These are phyloP conservation scores for Trametes cubensis DNA, from an alignment of 768 basidiomycete genomes.

Conservation along the genomic window DNA sequence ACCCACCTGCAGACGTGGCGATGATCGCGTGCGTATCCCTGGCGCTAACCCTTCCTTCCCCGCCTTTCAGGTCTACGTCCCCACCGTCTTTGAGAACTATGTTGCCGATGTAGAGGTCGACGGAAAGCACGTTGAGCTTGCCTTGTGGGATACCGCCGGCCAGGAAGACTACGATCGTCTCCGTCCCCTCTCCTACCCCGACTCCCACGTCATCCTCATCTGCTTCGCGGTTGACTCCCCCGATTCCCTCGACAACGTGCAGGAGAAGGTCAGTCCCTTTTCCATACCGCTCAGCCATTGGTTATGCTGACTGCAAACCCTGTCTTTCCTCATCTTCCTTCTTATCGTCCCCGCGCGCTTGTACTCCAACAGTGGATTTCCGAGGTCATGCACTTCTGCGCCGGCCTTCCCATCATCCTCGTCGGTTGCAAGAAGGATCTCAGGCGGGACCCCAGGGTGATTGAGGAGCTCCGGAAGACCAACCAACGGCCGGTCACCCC, in stretches of 20 bases:
- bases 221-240: constrained; percentile 98
- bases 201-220: constrained; percentile 99
- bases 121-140: constrained; percentile 97
- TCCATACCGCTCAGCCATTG: not conserved
- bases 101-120: constrained; percentile 99
- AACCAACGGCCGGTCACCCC: constrained; percentile 93
- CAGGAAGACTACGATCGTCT: constrained; percentile 99
- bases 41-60: constrained; percentile 11
- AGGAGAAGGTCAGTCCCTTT: constrained; percentile 84
- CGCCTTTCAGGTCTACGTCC: constrained; percentile 85
- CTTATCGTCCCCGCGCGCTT: not conserved
- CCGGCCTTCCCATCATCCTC: constrained; percentile 91
- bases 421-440: constrained; percentile 99
- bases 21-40: constrained; percentile 13
- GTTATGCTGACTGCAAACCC: constrained; percentile 3
- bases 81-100: constrained; percentile 99
- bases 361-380: constrained; percentile 82
- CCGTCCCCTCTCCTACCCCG: constrained; percentile 95
- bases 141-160: constrained; percentile 99
- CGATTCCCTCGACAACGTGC: constrained; percentile 98
- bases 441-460: constrained; percentile 87
- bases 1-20: constrained; percentile 15
- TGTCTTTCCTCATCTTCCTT: not conserved
- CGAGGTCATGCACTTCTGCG: constrained; percentile 97
- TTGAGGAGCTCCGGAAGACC: constrained; percentile 93